Evolutionary conservation across 495 filamentous ascomycete genomes (phyloP), one percentile per base, ranked within the genome.

Genomic region (Podospora didyma): DNA sequence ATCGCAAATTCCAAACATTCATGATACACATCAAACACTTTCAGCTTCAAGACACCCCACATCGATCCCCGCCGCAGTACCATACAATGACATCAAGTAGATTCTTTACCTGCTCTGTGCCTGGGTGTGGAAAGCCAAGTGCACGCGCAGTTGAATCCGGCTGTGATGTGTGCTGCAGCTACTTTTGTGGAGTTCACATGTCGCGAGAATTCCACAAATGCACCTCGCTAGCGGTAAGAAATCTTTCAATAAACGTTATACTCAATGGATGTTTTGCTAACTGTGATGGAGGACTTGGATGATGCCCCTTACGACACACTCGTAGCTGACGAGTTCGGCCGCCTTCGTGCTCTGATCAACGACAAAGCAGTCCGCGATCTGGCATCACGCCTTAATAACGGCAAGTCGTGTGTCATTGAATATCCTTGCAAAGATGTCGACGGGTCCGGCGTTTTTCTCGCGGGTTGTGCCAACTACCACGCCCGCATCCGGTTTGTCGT

Each of bases 381-480:
- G 9, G 51, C 51, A 2, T 53, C 51, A 1, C 21, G 51, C 37
- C 16, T 53, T 19, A 53, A 53, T n/a, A 10, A 19, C 21, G 39
- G 39, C 17, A 45, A n/a, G 22, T 2, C 37, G 3, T 53, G 51
- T 21, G 41, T 17, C 22, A 45, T 53, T 37, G 21, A 44, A 31
- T n/a, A 53, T 12, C 21, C 35, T 5, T n/a, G n/a, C n/a, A n/a
- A n/a, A n/a, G n/a, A n/a, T n/a, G n/a, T n/a, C n/a, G n/a, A n/a
- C n/a, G n/a, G n/a, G n/a, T n/a, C n/a, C n/a, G n/a, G n/a, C n/a
- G n/a, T n/a, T n/a, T 45, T 37, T 44, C 35, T 53, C 12, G 45
- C 28, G 39, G 51, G 51, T 16, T 44, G 51, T 20, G 51, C 51
- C 17, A 53, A 53, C 51, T 53, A 53, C 39, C 51, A 53, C 37